A percentile compares a stretch with the other conserved stretches of the same genome.
Conservation (phyloP, 2,329 filamentous ascomycete species). For the Rhexocercosporidium sp. region DNA sequence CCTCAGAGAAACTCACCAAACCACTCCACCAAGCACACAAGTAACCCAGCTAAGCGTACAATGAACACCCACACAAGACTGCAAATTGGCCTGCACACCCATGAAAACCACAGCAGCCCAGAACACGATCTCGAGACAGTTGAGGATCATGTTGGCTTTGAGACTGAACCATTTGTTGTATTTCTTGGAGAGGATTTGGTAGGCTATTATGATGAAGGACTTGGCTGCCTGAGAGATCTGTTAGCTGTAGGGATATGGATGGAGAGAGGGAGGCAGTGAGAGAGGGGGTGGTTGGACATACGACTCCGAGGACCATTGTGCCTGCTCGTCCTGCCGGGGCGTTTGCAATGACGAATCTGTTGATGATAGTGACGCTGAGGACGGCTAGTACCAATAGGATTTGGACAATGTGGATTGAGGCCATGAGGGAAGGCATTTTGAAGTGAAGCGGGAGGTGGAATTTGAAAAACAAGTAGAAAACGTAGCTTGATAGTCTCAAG, state of each 20-base stretch:
- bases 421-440: slow-evolving; percentile 16
- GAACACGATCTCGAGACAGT: slow-evolving; percentile 49
- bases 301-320: slow-evolving; percentile 31
- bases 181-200: slow-evolving; percentile 48
- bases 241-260: neutral
- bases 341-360: slow-evolving; percentile 15
- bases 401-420: slow-evolving; percentile 20
- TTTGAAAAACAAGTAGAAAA: neutral
- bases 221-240: slow-evolving; percentile 42
- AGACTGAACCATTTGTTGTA: slow-evolving; percentile 42
- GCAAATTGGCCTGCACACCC: slow-evolving; percentile 31
- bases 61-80: slow-evolving; percentile 24
- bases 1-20: neutral
- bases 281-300: slow-evolving; percentile 17
- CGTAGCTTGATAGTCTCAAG: neutral
- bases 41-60: slow-evolving; percentile 30
- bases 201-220: slow-evolving; percentile 47
- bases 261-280: too few species aligned
- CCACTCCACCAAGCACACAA: neutral
- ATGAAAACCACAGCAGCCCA: slow-evolving; percentile 47
- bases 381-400: slow-evolving; percentile 14
- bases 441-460: neutral
- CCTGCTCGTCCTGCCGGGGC: slow-evolving; percentile 11
- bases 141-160: slow-evolving; percentile 49
- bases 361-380: slow-evolving; percentile 12